These are phyloP conservation scores for Penicillium digitatum DNA, from an alignment of 2,329 filamentous ascomycete species.

Conservation along the genomic window DNA sequence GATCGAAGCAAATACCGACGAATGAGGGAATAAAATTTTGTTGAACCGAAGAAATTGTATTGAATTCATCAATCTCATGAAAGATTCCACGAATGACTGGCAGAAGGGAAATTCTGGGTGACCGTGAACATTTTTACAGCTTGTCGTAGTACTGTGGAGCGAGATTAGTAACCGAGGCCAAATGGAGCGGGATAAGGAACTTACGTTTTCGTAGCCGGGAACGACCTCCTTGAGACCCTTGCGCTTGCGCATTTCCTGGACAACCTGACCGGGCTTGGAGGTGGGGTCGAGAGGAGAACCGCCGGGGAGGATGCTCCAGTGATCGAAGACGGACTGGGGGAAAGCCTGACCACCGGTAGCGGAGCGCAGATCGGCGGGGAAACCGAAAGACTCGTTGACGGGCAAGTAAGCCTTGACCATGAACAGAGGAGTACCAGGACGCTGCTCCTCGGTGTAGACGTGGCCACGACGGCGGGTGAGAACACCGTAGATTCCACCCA, in stretches of 20 bases:
- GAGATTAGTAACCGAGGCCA: conserved; percentile 18
- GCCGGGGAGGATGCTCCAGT: conserved; percentile 95
- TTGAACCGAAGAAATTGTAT: conserved; percentile 35
- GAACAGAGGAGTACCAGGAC: conserved; percentile 97
- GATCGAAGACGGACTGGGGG: conserved; percentile 98
- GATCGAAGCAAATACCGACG: conserved; percentile 22
- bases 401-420: conserved; percentile 97
- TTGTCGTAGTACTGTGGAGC: conserved; percentile 88
- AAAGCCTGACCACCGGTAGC: conserved; percentile 96
- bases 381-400: conserved; percentile 97
- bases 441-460: conserved; percentile 98
- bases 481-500: conserved; percentile 99
- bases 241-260: conserved; percentile 90
- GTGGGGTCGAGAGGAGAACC: conserved; percentile 82
- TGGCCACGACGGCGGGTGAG: conserved; percentile 97
- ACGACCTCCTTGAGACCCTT: conserved; percentile 99
- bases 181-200: conserved; percentile 39
- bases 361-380: conserved; percentile 94
- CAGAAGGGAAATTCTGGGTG: conserved; percentile 41
- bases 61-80: conserved; percentile 45
- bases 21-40: conserved; percentile 29
- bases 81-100: conserved; percentile 35
- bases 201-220: conserved; percentile 91
- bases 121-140: conserved; percentile 64
- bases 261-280: conserved; percentile 77